Percentiles rank a stretch among this genome's conserved stretches.
phyloP scores from a whole-genome alignment of 345 rosid genomes.

The Eucalyptus urophylla region DNA sequence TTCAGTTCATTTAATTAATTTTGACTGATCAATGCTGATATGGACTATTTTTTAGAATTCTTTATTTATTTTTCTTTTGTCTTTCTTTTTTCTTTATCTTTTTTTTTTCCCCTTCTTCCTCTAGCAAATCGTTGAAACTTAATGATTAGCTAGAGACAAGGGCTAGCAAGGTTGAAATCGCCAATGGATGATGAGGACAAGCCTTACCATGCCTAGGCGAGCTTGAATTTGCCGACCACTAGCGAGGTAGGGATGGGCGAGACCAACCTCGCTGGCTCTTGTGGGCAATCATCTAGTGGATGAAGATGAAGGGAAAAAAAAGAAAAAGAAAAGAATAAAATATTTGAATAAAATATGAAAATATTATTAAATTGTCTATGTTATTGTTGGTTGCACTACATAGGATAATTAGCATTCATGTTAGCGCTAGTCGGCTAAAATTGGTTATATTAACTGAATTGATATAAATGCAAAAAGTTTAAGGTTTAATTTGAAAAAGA shows the following conservation, averaged over 20 bases:
- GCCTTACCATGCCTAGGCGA: no score
- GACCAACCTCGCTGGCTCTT: no score
- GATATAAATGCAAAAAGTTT: fast-evolving
- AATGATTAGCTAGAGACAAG: no score
- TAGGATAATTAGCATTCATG: neutral
- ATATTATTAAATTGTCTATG: neutral
- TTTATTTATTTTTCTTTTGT: no score
- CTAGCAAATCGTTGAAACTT: fast-evolving
- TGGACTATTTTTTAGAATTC: no score
- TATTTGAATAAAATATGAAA: no score
- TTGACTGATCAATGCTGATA: fast-evolving
- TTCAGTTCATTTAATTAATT: no score
- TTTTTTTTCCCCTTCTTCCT: neutral
- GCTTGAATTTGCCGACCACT: no score
- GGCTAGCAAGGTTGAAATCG: neutral
- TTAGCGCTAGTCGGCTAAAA: fast-evolving
- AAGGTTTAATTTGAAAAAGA: no score
- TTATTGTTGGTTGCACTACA: fast-evolving
- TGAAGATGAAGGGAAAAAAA: neutral
- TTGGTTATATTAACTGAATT: fast-evolving
- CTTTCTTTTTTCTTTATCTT: fast-evolving
- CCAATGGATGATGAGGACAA: neutral
- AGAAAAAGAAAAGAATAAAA: no score
- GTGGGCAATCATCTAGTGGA: neutral
- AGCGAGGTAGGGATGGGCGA: no score